A percentile compares a stretch with the other conserved stretches of the same genome.
Conservation (phyloP, 108 stramenopile genomes). For the Aurantiochytrium sp. region DNA sequence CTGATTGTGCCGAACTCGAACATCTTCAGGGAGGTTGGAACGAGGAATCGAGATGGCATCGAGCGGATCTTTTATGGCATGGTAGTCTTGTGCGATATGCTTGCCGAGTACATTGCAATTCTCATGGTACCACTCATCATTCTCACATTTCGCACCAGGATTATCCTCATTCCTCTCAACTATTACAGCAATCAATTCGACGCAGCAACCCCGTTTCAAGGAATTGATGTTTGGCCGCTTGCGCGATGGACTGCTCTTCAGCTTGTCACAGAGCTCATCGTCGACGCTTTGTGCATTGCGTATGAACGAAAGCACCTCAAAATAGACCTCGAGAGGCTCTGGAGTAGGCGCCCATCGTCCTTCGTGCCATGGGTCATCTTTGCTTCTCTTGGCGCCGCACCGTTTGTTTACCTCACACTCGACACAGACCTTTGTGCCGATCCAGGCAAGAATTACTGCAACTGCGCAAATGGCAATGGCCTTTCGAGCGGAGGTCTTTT, state of each 20-base stretch:
- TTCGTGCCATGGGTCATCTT: not conserved
- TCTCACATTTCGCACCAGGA: not conserved
- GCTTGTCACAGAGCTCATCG: not conserved
- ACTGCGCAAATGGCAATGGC: not conserved
- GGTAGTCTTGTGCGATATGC: not conserved
- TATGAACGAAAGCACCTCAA: not conserved
- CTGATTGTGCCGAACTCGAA: no score
- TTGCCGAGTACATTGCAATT: not conserved
- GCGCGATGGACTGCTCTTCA: not conserved
- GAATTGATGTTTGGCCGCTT: not conserved
- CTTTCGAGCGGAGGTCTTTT: not conserved
- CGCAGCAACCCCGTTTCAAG: not conserved
- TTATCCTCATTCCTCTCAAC: not conserved
- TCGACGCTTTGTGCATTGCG: not conserved
- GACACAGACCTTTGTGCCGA: not conserved
- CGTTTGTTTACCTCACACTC: not conserved
- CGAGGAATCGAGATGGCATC: not conserved
- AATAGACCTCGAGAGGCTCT: not conserved
- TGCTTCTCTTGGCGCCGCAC: not conserved
- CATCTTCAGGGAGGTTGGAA: not conserved
- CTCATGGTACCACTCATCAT: not conserved
- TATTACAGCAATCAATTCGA: not conserved
- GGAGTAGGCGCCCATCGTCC: not conserved
- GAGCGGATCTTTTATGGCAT: not conserved
- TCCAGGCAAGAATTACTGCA: not conserved